Percentiles rank a stretch among this genome's conserved stretches.
These are phyloP conservation scores for Colletotrichum gigasporum DNA, from an alignment of 2,329 filamentous ascomycete species.

Conservation along the genomic window DNA sequence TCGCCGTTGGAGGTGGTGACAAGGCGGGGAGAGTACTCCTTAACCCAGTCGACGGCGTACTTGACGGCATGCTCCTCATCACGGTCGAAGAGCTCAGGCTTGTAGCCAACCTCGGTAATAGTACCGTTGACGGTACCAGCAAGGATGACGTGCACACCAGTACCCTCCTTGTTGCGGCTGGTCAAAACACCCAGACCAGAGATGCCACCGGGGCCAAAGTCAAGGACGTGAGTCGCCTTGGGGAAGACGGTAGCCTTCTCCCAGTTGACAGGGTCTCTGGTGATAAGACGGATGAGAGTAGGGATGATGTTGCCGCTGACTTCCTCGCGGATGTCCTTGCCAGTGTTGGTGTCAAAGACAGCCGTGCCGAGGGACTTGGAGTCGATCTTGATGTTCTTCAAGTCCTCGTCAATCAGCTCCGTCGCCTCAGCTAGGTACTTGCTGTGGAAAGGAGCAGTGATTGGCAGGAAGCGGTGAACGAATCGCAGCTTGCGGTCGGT, in stretches of 20 bases:
- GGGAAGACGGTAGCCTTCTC: constrained; percentile 93
- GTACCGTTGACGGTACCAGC: constrained; percentile 93
- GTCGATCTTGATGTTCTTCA: constrained; percentile 83
- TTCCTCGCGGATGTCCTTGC: constrained; percentile 80
- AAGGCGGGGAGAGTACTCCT: constrained; percentile 92
- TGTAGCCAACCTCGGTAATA: constrained; percentile 92
- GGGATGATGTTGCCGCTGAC: constrained; percentile 84
- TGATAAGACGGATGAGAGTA: constrained; percentile 89
- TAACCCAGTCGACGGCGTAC: constrained; percentile 97
- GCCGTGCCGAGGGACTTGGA: constrained; percentile 80
- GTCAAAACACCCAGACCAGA: constrained; percentile 95
- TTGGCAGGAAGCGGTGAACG: constrained; percentile 95
- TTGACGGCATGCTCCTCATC: constrained; percentile 95
- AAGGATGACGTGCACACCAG: constrained; percentile 94
- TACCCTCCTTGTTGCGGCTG: constrained; percentile 99
- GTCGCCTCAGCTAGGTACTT: constrained; percentile 88
- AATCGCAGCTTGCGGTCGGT: constrained; percentile 97
- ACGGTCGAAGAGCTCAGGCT: constrained; percentile 95
- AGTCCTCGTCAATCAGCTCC: constrained; percentile 83
- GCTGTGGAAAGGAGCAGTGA: constrained; percentile 98
- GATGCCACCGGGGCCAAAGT: constrained; percentile 96
- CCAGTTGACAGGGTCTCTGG: constrained; percentile 93
- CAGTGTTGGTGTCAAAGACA: constrained; percentile 90
- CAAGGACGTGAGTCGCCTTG: constrained; percentile 89
- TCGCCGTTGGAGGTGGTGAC: constrained; percentile 89